Conservation (phyloP, 352 stramenopile species). For the Globisporangium nunn region DNA sequence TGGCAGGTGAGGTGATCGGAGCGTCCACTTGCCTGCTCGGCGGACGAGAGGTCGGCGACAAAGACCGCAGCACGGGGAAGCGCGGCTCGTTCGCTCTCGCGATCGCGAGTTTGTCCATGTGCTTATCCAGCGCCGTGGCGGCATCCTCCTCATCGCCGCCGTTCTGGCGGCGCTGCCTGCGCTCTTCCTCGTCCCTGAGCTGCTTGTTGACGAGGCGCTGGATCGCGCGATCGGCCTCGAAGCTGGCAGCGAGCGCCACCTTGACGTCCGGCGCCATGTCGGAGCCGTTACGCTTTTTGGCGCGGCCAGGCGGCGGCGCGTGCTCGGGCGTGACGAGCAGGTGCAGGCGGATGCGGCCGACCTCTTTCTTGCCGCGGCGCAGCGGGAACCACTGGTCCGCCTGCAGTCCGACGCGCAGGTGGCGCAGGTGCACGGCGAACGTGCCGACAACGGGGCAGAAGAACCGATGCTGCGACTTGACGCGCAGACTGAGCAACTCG, state of each 20-base stretch:
- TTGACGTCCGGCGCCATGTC: constrained; percentile 6
- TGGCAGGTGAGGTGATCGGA: no score
- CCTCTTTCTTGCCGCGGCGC: constrained; percentile 29
- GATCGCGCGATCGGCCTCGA: not conserved
- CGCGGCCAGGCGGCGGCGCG: no score
- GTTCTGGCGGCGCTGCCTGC: not conserved
- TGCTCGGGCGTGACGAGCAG: constrained; percentile 25
- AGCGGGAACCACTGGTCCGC: constrained; percentile 57
- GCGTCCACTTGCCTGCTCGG: not conserved
- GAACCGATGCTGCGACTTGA: constrained; percentile 62
- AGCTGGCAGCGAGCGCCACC: constrained; percentile 6
- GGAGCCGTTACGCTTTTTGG: constrained; percentile 4
- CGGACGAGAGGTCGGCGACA: not conserved
- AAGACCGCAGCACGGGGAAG: constrained; percentile 3
- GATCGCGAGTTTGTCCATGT: not conserved
- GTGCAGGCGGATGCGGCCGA: constrained; percentile 47
- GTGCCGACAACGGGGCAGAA: constrained; percentile 55
- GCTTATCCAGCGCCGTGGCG: not conserved
- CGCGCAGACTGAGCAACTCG: constrained; percentile 59
- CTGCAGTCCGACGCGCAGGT: constrained; percentile 31
- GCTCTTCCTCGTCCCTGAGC: constrained; percentile 6
- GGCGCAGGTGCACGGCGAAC: constrained; percentile 44
- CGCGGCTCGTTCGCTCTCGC: not conserved
- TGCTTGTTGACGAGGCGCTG: constrained; percentile 13
- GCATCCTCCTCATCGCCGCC: constrained; percentile 3